Percentiles rank a stretch among this genome's conserved stretches.
phyloP scores from a whole-genome alignment of 2,329 filamentous ascomycete genomes.

The Alternaria sp. region DNA sequence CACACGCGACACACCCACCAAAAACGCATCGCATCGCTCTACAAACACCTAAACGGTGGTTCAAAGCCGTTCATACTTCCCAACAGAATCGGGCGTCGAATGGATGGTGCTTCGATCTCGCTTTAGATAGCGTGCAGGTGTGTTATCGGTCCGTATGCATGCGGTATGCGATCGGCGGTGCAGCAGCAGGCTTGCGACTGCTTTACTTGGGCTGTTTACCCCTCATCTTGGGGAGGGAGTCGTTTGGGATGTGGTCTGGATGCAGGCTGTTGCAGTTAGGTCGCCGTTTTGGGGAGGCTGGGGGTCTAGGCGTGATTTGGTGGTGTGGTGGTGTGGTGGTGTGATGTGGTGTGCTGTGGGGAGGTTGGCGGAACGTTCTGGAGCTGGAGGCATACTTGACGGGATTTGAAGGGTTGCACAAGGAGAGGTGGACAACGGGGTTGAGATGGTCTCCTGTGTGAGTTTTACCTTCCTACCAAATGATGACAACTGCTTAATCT shows the following conservation, averaged over 20 bases:
- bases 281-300: background rate
- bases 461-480: no score
- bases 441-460: no score
- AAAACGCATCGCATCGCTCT: background rate
- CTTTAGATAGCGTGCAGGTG: background rate
- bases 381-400: background rate
- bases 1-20: background rate
- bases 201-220: background rate
- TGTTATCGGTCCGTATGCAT: background rate
- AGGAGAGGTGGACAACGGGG: accelerated
- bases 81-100: background rate
- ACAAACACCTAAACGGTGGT: background rate
- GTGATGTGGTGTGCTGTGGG: background rate
- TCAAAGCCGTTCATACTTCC: background rate
- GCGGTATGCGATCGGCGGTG: background rate
- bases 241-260: background rate
- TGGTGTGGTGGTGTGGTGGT: background rate
- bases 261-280: background rate
- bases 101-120: background rate
- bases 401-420: background rate
- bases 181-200: background rate
- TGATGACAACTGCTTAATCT: no score
- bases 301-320: background rate
- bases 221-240: background rate
- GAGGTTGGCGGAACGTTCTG: background rate